Percentiles rank a stretch among this genome's conserved stretches.
phyloP scores from a whole-genome alignment of 495 filamentous ascomycete genomes.

The Xylaria nigripes region DNA sequence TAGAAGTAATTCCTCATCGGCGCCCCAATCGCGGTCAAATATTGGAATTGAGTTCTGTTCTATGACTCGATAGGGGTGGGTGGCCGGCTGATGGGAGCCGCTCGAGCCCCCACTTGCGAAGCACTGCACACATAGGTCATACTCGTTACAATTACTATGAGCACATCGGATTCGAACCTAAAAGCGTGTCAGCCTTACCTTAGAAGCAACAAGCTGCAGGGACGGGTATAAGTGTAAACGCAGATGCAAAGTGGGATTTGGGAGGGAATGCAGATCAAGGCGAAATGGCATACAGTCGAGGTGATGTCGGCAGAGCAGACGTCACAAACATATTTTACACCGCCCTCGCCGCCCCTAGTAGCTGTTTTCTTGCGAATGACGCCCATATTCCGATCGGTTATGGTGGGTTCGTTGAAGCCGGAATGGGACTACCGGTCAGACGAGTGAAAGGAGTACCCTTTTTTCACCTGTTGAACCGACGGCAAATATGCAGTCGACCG shows the following conservation, averaged over 20 bases:
- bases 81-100: conserved; percentile 71
- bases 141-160: conserved; percentile 73
- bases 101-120: conserved; percentile 73
- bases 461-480: neutral
- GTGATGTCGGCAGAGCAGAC: conserved; percentile 93
- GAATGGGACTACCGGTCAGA: neutral
- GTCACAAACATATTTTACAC: conserved; percentile 92
- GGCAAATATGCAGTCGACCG: neutral
- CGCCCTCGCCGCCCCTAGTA: conserved; percentile 78
- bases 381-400: conserved; percentile 54
- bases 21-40: conserved; percentile 90
- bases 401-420: conserved; percentile 2
- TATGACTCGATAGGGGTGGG: conserved; percentile 86
- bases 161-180: conserved; percentile 94
- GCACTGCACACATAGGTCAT: conserved; percentile 94
- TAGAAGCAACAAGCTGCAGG: neutral
- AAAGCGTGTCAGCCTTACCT: neutral
- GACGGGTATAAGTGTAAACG: no score
- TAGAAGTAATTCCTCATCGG: conserved; percentile 87
- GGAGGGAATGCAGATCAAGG: neutral
- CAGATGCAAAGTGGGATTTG: neutral
- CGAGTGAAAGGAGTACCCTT: neutral
- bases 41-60: conserved; percentile 98
- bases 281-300: conserved; percentile 57
- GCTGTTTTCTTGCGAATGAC: conserved; percentile 95